Conservation (phyloP, 345 rosid genomes). For the Luvunga scandens region DNA sequence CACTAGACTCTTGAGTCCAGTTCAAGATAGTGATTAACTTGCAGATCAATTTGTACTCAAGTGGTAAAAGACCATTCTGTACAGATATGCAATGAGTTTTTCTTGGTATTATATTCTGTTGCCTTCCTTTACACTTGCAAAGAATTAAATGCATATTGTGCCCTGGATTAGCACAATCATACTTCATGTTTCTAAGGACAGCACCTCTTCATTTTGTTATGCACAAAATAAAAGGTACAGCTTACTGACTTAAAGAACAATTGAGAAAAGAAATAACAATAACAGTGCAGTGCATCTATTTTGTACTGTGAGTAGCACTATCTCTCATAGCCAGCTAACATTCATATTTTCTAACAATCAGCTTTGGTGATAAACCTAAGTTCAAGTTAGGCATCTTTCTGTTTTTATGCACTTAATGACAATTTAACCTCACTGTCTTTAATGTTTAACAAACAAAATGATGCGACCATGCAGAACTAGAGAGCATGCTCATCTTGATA, state of each 20-base stretch:
- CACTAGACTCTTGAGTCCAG: not conserved
- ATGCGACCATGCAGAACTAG: not conserved
- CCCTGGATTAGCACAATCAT: not conserved
- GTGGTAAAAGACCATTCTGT: not conserved
- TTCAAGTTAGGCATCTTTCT: not conserved
- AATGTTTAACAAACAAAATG: not conserved
- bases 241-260: not conserved
- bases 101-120: not conserved
- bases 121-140: not conserved
- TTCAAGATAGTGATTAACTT: not conserved
- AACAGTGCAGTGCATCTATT: not conserved
- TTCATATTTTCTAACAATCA: not conserved
- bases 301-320: not conserved
- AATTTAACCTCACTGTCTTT: not conserved
- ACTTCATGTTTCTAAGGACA: not conserved
- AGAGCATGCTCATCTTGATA: not conserved
- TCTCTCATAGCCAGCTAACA: not conserved
- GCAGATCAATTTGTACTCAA: not conserved
- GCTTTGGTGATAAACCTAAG: not conserved
- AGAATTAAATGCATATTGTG: not conserved
- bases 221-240: too few relatives aligned
- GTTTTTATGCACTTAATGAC: not conserved
- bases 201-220: not conserved
- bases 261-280: not conserved
- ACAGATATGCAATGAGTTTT: not conserved